Evolutionary conservation across 805 yeast genomes (phyloP).

Genomic region (Isabelozyma pseudorhagii): DNA sequence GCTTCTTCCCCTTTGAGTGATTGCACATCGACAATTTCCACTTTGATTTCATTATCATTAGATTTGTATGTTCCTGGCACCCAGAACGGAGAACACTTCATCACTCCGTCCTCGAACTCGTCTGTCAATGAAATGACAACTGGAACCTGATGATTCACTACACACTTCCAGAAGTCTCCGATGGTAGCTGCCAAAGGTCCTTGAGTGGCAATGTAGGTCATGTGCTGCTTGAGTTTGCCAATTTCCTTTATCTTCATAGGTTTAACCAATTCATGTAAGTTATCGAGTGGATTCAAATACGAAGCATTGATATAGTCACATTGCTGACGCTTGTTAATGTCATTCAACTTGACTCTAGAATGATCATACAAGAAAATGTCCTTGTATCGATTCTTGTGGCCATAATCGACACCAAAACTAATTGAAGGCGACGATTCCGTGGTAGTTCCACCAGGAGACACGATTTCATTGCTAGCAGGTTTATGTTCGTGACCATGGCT

Average conservation of each 20-base stretch:
- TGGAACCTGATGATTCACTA: constrained; percentile 59
- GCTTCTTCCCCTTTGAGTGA: constrained; percentile 8
- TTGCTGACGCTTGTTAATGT: constrained; percentile 8
- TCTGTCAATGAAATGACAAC: constrained; percentile 74
- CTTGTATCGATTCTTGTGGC: constrained; percentile 79
- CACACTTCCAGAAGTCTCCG: constrained; percentile 82
- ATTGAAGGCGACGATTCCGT: constrained; percentile 38
- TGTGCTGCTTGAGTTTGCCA: neutral
- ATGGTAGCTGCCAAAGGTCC: constrained; percentile 79
- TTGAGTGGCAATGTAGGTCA: constrained; percentile 70
- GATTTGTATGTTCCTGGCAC: constrained; percentile 49
- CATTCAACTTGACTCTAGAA: constrained; percentile 64
- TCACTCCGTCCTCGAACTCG: constrained; percentile 70
- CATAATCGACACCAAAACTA: constrained; percentile 76
- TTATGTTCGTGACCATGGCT: constrained; percentile 56
- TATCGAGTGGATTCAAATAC: constrained; percentile 35
- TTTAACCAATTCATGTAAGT: constrained; percentile 8
- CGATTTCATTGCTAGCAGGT: constrained; percentile 55
- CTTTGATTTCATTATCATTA: constrained; percentile 20
- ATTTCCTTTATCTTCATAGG: neutral
- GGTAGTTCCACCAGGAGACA: constrained; percentile 10
- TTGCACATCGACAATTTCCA: constrained; percentile 19
- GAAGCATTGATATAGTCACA: constrained; percentile 82
- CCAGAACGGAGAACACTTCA: constrained; percentile 84
- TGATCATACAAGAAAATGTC: constrained; percentile 88